phyloP scores from a whole-genome alignment of 2,329 filamentous ascomycete genomes.

The Fusarium citri region DNA sequence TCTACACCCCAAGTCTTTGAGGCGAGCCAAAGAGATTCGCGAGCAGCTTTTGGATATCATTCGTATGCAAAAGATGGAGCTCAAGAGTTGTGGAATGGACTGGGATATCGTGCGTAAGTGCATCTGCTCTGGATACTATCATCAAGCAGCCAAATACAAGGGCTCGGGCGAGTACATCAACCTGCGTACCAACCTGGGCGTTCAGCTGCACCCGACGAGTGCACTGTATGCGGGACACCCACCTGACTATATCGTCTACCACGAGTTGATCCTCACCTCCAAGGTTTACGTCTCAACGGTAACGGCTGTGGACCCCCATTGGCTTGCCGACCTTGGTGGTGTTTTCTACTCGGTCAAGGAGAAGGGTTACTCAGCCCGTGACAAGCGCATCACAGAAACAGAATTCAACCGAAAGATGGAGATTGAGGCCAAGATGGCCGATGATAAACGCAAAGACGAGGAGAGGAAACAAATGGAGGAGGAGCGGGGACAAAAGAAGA shows the following conservation, averaged over 20 bases:
- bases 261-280: constrained; percentile 94
- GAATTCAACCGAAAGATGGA: constrained; percentile 95
- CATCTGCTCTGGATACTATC: constrained; percentile 98
- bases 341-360: constrained; percentile 98
- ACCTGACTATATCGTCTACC: constrained; percentile 97
- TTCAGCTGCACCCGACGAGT: constrained; percentile 93
- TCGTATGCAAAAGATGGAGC: constrained; percentile 88
- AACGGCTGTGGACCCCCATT: constrained; percentile 94
- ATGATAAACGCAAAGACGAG: constrained; percentile 79
- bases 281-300: constrained; percentile 99
- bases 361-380: constrained; percentile 90
- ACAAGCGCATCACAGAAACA: constrained; percentile 87
- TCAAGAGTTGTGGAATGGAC: constrained; percentile 92
- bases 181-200: constrained; percentile 90
- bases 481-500: constrained; percentile 56
- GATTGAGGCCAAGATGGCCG: constrained; percentile 91
- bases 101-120: constrained; percentile 97
- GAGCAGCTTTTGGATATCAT: constrained; percentile 96
- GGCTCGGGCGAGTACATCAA: constrained; percentile 98
- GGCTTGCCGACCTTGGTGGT: constrained; percentile 94
- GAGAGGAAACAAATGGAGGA: constrained; percentile 64
- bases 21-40: constrained; percentile 91
- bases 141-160: constrained; percentile 95
- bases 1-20: constrained; percentile 91
- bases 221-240: constrained; percentile 95